These are phyloP conservation scores for Yarrowia yakushimensis DNA, from an alignment of 805 yeast species.

Conservation along the genomic window DNA sequence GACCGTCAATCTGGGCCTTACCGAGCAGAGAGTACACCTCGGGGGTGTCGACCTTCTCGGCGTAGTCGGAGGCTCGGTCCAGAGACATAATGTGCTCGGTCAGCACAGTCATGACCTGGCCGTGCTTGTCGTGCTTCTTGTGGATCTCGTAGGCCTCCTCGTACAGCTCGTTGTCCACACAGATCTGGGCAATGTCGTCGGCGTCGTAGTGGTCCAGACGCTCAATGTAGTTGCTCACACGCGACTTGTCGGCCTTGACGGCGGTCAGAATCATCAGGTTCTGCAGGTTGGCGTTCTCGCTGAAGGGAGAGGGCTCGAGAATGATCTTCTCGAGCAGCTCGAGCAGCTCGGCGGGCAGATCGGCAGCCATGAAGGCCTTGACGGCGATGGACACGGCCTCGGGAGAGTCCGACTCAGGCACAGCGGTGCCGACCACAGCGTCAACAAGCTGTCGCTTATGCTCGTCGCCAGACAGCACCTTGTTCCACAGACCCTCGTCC, in stretches of 20 bases:
- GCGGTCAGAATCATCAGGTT: conserved; percentile 92
- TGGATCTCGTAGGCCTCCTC: conserved; percentile 96
- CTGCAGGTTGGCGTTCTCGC: conserved; percentile 91
- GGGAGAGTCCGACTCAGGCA: conserved; percentile 89
- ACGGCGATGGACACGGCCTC: conserved; percentile 92
- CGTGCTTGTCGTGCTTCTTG: conserved; percentile 71
- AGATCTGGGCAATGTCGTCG: conserved; percentile 86
- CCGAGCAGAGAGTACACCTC: conserved; percentile 95
- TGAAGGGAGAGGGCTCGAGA: conserved; percentile 95
- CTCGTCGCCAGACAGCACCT: conserved; percentile 71
- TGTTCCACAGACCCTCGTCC: conserved; percentile 78
- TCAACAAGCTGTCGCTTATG: conserved; percentile 91
- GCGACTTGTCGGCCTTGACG: conserved; percentile 86
- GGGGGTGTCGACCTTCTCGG: conserved; percentile 80
- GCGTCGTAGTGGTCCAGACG: conserved; percentile 89
- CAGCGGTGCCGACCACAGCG: conserved; percentile 92
- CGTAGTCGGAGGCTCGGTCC: conserved; percentile 91
- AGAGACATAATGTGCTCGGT: conserved; percentile 91
- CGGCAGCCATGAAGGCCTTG: conserved; percentile 93
- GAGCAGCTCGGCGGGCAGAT: conserved; percentile 85
- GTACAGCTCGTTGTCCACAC: conserved; percentile 79
- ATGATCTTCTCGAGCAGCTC: conserved; percentile 94
- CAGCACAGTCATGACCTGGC: conserved; percentile 82
- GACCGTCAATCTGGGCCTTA: conserved; percentile 90
- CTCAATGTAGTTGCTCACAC: conserved; percentile 79